Conservation (phyloP, 2,329 filamentous ascomycete species). For the Grosmannia clavigera region DNA sequence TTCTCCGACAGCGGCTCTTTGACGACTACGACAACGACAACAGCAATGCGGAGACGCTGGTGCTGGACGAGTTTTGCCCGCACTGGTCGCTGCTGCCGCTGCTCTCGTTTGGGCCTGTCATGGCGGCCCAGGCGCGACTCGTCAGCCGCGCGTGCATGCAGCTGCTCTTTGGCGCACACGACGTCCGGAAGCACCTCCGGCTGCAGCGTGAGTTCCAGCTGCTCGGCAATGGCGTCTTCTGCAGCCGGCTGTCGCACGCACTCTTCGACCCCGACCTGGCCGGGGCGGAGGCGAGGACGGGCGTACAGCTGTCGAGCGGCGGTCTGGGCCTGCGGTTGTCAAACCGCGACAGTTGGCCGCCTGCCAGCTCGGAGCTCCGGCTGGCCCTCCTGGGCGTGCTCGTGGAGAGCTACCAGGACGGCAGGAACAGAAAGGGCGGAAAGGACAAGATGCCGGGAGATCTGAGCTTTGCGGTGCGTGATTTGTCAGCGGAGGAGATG, state of each 20-base stretch:
- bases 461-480: conserved; percentile 73
- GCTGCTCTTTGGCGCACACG: conserved; percentile 63
- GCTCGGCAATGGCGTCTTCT: conserved; percentile 74
- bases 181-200: conserved; percentile 57
- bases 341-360: conserved; percentile 77
- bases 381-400: conserved; percentile 79
- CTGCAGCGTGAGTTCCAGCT: conserved; percentile 73
- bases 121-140: conserved; percentile 61
- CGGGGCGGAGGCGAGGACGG: conserved; percentile 58
- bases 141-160: conserved; percentile 65
- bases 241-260: conserved; percentile 64
- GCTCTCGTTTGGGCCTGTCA: conserved; percentile 63
- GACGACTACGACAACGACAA: conserved; percentile 7
- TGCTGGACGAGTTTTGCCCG: conserved; percentile 26
- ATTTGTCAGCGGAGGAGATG: conserved; percentile 66
- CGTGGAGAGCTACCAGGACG: conserved; percentile 52
- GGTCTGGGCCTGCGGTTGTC: conserved; percentile 76
- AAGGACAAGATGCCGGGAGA: conserved; percentile 46
- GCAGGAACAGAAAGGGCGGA: conserved; percentile 10
- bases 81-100: conserved; percentile 51
- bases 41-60: background rate
- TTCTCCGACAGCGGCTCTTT: conserved; percentile 29
- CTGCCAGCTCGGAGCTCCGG: conserved; percentile 84
- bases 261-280: conserved; percentile 76
- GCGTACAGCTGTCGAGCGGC: conserved; percentile 55